Evolutionary conservation across 2,329 filamentous ascomycete genomes (phyloP), one percentile per base, ranked within the genome.

Genomic region (Fusarium luffae): DNA sequence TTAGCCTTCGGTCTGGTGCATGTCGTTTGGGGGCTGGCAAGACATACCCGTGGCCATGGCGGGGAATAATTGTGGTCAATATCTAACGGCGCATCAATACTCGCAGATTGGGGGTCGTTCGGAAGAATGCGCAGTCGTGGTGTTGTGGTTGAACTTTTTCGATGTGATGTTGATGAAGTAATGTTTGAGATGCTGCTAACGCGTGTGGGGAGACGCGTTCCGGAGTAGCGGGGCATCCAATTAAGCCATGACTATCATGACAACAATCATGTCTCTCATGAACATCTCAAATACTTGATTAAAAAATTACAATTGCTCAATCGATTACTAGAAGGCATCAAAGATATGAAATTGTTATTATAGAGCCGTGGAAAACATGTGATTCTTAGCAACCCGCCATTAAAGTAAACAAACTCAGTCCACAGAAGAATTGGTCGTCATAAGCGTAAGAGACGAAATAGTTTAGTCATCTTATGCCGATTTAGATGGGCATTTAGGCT

Each of bases 11-110:
- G 12, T 46, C 19, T 14, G 21, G 2, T 12, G 13, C 9, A 28
- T 19, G n/a, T 27, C 47, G 6, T 41, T 34, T 34, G 11, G 16
- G 3, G 19, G 10, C 40, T 18, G 4, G 23, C 5, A 4, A 12
- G 46, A 34, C 76, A 75, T 74, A 74, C 80, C 77, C 70, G 77
- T 79, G 41, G 79, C 79, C 80, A 82, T 82, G 62, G 30, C 70
- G 59, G 46, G 28, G 9, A 49, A 28, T 48, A 44, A 40, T 44
- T 28, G 60, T 23, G 23, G 23, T 21, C 46, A 19, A 8, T 40
- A 28, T 37, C n/a, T 19, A 19, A 28, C 41, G 43, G n/a, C 32
- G 51, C 69, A 75, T 71, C 5, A 47, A 40, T 46, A 11, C 19
- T 13, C 23, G 14, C 32, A n/a, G 3, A 14, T 7, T 18, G 7